Evolutionary conservation across 2,329 filamentous ascomycete genomes (phyloP).

Genomic region (Aspergillus melleus): DNA sequence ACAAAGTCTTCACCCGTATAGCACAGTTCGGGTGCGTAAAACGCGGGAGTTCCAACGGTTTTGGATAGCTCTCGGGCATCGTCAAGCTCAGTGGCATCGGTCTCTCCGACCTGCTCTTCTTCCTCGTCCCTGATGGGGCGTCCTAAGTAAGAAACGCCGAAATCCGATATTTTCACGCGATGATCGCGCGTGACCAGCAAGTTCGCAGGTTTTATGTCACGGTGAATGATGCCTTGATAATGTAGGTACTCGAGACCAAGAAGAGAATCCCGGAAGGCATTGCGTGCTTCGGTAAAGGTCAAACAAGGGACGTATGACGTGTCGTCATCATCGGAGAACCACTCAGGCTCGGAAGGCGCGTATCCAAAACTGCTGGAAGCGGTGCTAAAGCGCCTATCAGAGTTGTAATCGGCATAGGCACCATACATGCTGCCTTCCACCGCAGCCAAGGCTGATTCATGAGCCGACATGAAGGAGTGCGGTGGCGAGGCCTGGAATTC

Average conservation of each 20-base stretch:
- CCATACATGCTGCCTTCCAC: conserved; percentile 79
- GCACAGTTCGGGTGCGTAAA: conserved; percentile 95
- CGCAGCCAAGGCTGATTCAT: conserved; percentile 46
- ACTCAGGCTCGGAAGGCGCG: conserved; percentile 46
- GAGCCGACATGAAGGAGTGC: conserved; percentile 51
- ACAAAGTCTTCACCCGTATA: conserved; percentile 72
- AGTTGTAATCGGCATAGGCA: conserved; percentile 62
- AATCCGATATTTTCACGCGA: conserved; percentile 96
- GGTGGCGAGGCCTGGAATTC: conserved; percentile 56
- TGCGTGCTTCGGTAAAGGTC: conserved; percentile 77
- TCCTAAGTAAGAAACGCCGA: conserved; percentile 96
- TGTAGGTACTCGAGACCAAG: conserved; percentile 91
- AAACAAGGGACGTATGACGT: conserved; percentile 92
- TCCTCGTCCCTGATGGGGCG: conserved; percentile 82
- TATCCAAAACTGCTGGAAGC: conserved; percentile 63
- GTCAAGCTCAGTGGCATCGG: conserved; percentile 82
- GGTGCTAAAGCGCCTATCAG: conserved; percentile 75
- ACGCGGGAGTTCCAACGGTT: conserved; percentile 94
- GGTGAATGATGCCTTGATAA: conserved; percentile 80
- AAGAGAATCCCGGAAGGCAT: conserved; percentile 87
- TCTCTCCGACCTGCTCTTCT: conserved; percentile 73
- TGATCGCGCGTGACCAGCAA: conserved; percentile 82
- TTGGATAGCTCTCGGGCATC: conserved; percentile 96
- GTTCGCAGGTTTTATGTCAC: conserved; percentile 87
- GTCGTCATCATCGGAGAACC: conserved; percentile 66